Evolutionary conservation across 2,329 filamentous ascomycete species (phyloP).

Genomic region (Alternaria ventricosa): DNA sequence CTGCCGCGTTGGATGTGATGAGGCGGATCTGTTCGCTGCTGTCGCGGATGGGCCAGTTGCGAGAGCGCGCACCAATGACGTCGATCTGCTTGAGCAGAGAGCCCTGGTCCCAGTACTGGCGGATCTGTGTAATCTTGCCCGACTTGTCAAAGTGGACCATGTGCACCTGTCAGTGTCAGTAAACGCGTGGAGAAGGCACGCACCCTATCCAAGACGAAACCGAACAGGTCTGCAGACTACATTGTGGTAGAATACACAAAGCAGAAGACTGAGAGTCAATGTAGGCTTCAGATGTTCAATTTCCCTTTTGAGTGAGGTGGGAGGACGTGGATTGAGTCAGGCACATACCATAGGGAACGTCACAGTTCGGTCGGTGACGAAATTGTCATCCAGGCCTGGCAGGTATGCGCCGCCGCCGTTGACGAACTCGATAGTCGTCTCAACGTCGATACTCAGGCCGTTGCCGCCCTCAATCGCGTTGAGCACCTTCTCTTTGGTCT

Average conservation of each 20-base stretch:
- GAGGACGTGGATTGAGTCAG: background rate
- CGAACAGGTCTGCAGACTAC: background rate
- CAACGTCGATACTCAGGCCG: conserved; percentile 76
- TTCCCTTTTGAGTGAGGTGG: background rate
- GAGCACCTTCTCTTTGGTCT: conserved; percentile 80
- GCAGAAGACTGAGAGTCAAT: background rate
- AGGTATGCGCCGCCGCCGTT: conserved; percentile 85
- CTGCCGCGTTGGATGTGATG: conserved; percentile 67
- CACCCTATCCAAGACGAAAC: background rate
- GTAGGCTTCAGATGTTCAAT: background rate
- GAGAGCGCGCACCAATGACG: conserved; percentile 86
- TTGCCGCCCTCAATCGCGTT: conserved; percentile 73
- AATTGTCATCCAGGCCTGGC: conserved; percentile 91
- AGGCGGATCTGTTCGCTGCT: conserved; percentile 82
- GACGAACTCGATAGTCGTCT: conserved; percentile 82
- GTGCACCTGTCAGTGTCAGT: conserved; percentile 59
- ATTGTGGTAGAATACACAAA: background rate
- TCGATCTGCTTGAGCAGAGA: conserved; percentile 91
- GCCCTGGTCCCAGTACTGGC: conserved; percentile 94
- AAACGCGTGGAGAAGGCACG: background rate
- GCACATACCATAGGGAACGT: conserved; percentile 75
- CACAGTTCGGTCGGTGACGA: conserved; percentile 81
- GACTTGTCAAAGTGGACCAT: conserved; percentile 81
- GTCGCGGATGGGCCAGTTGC: conserved; percentile 94
- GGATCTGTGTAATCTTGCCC: conserved; percentile 83